These are phyloP conservation scores for Aegilops bicornis DNA, from an alignment of 176 grass and related monocot genomes.

Conservation along the genomic window DNA sequence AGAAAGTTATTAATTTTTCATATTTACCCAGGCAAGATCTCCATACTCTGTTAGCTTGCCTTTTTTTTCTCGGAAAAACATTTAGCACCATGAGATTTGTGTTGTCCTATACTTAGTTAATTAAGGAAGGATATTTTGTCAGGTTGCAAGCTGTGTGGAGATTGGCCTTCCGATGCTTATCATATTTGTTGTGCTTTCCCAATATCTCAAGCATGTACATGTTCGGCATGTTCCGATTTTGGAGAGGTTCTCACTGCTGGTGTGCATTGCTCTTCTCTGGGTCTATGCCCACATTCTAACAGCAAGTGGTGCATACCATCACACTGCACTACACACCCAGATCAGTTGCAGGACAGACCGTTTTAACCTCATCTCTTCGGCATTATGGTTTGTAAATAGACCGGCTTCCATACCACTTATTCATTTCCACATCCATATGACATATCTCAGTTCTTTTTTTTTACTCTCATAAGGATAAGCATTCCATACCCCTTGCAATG, in stretches of 20 bases:
- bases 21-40: neutral
- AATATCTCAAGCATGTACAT: conserved; percentile 84
- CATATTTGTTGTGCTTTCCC: conserved; percentile 72
- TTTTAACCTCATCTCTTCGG: conserved; percentile 87
- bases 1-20: conserved; percentile 1
- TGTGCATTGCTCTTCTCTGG: conserved; percentile 79
- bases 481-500: conserved; percentile 94
- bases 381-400: conserved; percentile 59
- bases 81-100: conserved; percentile 4
- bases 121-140: conserved; percentile 23
- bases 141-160: conserved; percentile 93
- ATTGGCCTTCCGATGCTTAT: conserved; percentile 92
- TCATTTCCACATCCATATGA: conserved; percentile 21
- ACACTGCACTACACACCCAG: conserved; percentile 63
- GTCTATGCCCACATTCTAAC: conserved; percentile 88
- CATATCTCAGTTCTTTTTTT: neutral
- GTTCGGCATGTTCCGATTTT: conserved; percentile 58
- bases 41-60: neutral
- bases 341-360: conserved; percentile 75
- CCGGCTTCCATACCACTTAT: neutral
- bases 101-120: conserved; percentile 11
- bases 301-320: conserved; percentile 77
- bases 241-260: conserved; percentile 84
- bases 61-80: neutral
- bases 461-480: conserved; percentile 69